Conservation (phyloP, 164 flowering plant species). For the Taxillus chinensis region DNA sequence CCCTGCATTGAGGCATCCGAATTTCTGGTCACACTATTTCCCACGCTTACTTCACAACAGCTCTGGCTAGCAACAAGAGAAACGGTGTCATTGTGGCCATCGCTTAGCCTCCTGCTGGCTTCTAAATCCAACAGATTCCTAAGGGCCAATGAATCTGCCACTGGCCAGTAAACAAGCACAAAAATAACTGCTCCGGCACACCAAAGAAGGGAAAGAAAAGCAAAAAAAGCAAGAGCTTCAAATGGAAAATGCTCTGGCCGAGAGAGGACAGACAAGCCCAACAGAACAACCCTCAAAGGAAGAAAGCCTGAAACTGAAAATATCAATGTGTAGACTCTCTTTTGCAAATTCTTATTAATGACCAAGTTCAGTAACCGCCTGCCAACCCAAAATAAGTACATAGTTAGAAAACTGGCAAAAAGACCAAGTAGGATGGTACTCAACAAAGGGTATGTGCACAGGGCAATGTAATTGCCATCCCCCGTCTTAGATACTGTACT, state of each 20-base stretch:
- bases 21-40: slow-evolving; percentile 36
- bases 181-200: slow-evolving; percentile 64
- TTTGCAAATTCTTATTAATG: slow-evolving; percentile 77
- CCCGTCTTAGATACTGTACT: neutral
- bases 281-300: slow-evolving; percentile 67
- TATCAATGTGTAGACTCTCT: slow-evolving; percentile 65
- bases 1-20: slow-evolving; percentile 66
- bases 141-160: slow-evolving; percentile 76
- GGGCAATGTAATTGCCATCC: slow-evolving; percentile 21
- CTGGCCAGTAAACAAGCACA: slow-evolving; percentile 80
- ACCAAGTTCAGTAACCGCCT: slow-evolving; percentile 55
- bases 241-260: slow-evolving; percentile 49
- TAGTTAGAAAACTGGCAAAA: slow-evolving; percentile 43
- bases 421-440: slow-evolving; percentile 68
- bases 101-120: slow-evolving; percentile 33
- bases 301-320: slow-evolving; percentile 61
- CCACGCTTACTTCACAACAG: slow-evolving; percentile 28
- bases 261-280: slow-evolving; percentile 71
- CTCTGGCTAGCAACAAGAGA: slow-evolving; percentile 60
- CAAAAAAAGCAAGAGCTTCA: slow-evolving; percentile 61
- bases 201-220: slow-evolving; percentile 59
- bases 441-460: slow-evolving; percentile 85
- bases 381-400: slow-evolving; percentile 70
- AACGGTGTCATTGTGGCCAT: slow-evolving; percentile 37
- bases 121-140: slow-evolving; percentile 43